Evolutionary conservation across 345 rosid species (phyloP).

Genomic region (Acer campestre): DNA sequence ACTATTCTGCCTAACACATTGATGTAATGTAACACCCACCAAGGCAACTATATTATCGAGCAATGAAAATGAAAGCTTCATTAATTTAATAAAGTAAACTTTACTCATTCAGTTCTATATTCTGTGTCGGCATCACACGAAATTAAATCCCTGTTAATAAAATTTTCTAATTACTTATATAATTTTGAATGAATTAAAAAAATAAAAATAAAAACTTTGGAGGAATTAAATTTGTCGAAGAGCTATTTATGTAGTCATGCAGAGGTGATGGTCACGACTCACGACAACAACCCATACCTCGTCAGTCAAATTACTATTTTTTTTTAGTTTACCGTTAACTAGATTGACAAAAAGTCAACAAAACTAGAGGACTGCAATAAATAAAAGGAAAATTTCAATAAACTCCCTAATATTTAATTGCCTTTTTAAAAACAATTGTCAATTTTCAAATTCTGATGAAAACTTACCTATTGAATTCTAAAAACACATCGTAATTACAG

Average conservation of each 20-base stretch:
- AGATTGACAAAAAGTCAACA: conserved; percentile 27
- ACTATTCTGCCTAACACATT: conserved; percentile 6
- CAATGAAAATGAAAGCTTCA: neutral
- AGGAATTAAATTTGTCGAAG: neutral
- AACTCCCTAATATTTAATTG: neutral
- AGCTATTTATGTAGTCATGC: neutral
- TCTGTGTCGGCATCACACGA: neutral
- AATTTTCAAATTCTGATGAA: neutral
- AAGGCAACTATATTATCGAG: neutral
- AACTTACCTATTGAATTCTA: neutral
- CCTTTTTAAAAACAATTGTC: neutral
- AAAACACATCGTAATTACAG: too few relatives aligned
- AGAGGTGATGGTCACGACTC: neutral
- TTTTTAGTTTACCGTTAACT: conserved; percentile 42
- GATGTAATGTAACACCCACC: neutral
- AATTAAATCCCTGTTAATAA: neutral
- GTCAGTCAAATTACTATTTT: conserved; percentile 14
- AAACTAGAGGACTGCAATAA: conserved; percentile 14
- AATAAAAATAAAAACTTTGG: too few relatives aligned
- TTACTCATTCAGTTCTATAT: neutral
- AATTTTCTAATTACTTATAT: neutral
- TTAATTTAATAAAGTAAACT: neutral
- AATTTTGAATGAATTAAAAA: too few relatives aligned
- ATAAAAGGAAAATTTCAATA: neutral
- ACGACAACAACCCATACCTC: neutral